Conservation (phyloP, 1,284 basidiomycete genomes). For the Austroboletus niveus region DNA sequence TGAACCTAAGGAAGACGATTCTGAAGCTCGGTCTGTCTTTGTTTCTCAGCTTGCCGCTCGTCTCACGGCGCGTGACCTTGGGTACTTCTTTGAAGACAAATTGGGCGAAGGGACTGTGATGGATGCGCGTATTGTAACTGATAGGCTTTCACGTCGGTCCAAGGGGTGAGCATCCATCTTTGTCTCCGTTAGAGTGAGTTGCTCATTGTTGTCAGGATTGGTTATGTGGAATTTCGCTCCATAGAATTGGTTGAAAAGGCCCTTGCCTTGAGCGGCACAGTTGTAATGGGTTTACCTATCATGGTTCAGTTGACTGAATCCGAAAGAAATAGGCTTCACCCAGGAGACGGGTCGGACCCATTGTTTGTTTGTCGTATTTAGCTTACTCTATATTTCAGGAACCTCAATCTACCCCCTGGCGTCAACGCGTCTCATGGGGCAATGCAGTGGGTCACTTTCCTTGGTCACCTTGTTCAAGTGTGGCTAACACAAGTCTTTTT, state of each 20-base stretch:
- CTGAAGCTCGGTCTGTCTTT: slow-evolving; percentile 96
- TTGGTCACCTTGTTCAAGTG: slow-evolving; percentile 12
- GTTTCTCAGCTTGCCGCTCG: slow-evolving; percentile 96
- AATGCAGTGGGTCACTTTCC: slow-evolving; percentile 61
- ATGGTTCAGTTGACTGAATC: slow-evolving; percentile 96
- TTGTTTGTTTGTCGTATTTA: slow-evolving; percentile 5
- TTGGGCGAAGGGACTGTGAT: slow-evolving; percentile 89
- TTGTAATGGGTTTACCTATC: slow-evolving; percentile 97
- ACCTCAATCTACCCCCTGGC: slow-evolving; percentile 74
- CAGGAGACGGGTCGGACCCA: slow-evolving; percentile 70
- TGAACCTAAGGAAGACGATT: slow-evolving; percentile 83
- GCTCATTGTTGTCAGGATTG: slow-evolving; percentile 56
- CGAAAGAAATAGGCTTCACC: slow-evolving; percentile 87
- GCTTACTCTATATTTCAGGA: slow-evolving; percentile 41
- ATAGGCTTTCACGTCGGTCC: slow-evolving; percentile 87
- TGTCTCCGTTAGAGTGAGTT: slow-evolving; percentile 7
- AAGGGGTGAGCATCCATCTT: slow-evolving; percentile 73
- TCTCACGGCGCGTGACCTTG: slow-evolving; percentile 92
- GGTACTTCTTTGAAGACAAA: slow-evolving; percentile 98
- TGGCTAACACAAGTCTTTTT: slow-evolving; percentile 18
- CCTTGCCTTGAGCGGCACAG: slow-evolving; percentile 84
- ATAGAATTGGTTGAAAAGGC: slow-evolving; percentile 92
- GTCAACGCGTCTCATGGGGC: slow-evolving; percentile 70
- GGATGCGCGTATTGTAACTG: slow-evolving; percentile 94
- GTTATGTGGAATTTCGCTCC: slow-evolving; percentile 93